Conservation (phyloP, 345 rosid species). For the Balakata baccata region DNA sequence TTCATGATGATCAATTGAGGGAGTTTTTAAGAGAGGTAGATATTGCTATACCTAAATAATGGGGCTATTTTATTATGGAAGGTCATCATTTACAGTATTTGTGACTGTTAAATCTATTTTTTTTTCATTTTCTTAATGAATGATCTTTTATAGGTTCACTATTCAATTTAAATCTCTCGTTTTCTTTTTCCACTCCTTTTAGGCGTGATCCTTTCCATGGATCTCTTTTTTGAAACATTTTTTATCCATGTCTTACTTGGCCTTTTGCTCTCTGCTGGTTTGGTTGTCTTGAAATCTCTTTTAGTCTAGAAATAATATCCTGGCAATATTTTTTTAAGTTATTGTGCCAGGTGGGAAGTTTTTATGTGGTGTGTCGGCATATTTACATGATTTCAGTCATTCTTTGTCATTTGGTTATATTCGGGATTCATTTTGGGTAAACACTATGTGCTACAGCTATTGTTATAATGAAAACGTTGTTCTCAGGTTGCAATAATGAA, state of each 20-base stretch:
- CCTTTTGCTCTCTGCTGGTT: not conserved
- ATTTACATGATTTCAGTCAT: not conserved
- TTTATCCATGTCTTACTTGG: not conserved
- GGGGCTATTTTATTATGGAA: not conserved
- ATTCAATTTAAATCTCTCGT: too few relatives aligned
- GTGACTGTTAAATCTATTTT: not conserved
- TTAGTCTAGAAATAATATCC: not conserved
- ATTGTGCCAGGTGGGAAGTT: not conserved
- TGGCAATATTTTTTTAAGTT: not conserved
- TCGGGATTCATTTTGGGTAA: not conserved
- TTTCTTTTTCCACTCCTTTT: not conserved
- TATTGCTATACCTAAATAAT: not conserved
- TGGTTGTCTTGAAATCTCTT: not conserved
- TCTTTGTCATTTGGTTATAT: not conserved
- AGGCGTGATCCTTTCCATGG: too few relatives aligned
- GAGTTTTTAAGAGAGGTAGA: constrained; percentile 89
- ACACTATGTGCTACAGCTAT: not conserved
- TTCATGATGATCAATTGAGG: constrained; percentile 80
- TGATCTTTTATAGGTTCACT: not conserved
- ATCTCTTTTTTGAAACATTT: not conserved
- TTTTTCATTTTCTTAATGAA: not conserved
- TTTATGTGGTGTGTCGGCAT: not conserved
- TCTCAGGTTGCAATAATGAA: constrained; percentile 92
- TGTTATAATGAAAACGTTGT: not conserved
- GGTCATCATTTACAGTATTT: not conserved